A percentile compares a stretch with the other conserved stretches of the same genome.
Conservation (phyloP, 495 filamentous ascomycete species). For the Penicillium fimorum region DNA sequence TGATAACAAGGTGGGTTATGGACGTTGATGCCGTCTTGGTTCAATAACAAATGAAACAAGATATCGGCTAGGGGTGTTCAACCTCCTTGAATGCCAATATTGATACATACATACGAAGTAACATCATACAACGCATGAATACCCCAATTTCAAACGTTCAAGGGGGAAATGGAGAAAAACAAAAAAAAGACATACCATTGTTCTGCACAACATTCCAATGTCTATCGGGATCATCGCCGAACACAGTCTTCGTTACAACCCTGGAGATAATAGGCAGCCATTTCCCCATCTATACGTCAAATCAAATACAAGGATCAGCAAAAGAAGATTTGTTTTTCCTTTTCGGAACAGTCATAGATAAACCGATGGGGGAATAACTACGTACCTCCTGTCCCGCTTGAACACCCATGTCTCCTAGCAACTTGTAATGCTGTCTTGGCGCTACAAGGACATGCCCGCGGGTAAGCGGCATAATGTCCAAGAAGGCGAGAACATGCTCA, state of each 20-base stretch:
- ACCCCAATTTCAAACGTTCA: not conserved
- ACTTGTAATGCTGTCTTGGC: constrained; percentile 68
- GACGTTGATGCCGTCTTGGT: not conserved
- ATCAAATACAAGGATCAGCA: constrained; percentile 4
- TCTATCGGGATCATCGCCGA: constrained; percentile 31
- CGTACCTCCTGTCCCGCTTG: constrained; percentile 53
- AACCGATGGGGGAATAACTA: constrained; percentile 6
- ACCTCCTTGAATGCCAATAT: constrained; percentile 7
- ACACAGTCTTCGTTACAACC: constrained; percentile 58
- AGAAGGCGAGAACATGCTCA: constrained; percentile 70
- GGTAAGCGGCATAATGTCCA: constrained; percentile 86
- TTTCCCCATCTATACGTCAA: constrained; percentile 49
- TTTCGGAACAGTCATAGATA: not conserved
- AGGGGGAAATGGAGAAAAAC: constrained; percentile 5
- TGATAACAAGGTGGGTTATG: not conserved
- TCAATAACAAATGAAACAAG: not conserved
- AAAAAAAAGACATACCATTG: constrained; percentile 59
- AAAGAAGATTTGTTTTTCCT: not conserved
- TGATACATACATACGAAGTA: not conserved
- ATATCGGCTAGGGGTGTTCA: not conserved
- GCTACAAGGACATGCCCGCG: constrained; percentile 75
- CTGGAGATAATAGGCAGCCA: constrained; percentile 75
- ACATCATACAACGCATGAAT: not conserved
- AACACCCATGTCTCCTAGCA: constrained; percentile 62
- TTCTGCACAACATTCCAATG: constrained; percentile 91